Evolutionary conservation across 1,284 basidiomycete genomes (phyloP).

Genomic region (Tausonia pullulans): DNA sequence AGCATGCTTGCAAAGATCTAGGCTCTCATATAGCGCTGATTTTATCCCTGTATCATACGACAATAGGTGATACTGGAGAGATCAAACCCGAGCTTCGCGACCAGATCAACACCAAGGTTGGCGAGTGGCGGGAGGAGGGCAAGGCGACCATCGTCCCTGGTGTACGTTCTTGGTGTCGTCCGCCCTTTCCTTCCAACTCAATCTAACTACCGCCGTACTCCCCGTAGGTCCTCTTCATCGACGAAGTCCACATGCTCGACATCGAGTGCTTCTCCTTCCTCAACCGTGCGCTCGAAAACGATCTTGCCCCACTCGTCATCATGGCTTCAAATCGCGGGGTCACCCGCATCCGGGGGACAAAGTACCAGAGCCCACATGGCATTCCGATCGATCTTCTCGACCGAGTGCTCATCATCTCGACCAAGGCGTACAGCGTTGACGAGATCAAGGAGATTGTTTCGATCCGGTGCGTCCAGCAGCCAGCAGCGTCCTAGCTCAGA

Average conservation of each 20-base stretch:
- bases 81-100: conserved; percentile 95
- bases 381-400: conserved; percentile 90
- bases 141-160: conserved; percentile 97
- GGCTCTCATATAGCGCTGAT: not conserved
- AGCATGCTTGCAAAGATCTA: conserved; percentile 37
- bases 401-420: conserved; percentile 89
- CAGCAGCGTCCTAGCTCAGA: conserved; percentile 5
- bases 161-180: conserved; percentile 43
- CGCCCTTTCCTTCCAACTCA: conserved; percentile 5
- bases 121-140: conserved; percentile 96
- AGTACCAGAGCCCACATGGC: conserved; percentile 86
- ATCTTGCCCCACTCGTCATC: conserved; percentile 87
- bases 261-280: conserved; percentile 99
- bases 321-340: conserved; percentile 98
- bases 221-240: conserved; percentile 70
- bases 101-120: conserved; percentile 93
- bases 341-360: conserved; percentile 88
- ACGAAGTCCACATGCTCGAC: conserved; percentile 98
- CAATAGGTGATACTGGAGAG: conserved; percentile 86
- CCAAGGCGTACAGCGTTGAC: conserved; percentile 70
- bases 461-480: conserved; percentile 52
- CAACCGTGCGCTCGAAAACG: conserved; percentile 88
- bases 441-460: conserved; percentile 87
- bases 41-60: not conserved
- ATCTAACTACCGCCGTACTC: not conserved